Evolutionary conservation across 2,329 filamentous ascomycete species (phyloP), one percentile per base, ranked within the genome.

Genomic region (Mycosphaerelloides madeirae): DNA sequence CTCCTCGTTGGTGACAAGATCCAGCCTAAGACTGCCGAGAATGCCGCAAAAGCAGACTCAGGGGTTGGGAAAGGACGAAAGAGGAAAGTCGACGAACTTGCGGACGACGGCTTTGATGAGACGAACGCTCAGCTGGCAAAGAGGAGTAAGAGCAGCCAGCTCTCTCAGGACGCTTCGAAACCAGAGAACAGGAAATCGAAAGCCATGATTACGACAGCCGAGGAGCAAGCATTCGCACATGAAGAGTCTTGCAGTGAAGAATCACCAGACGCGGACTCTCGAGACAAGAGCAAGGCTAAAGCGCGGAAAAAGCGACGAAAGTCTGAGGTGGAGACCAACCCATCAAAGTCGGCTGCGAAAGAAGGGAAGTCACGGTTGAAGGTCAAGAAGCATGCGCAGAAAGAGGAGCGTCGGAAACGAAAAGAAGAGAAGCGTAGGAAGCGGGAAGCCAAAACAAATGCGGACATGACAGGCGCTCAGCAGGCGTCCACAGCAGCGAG

Each of bases 1-100:
- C 77, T 89, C 44, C 61, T 84, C 50, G 74, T 79, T 4, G 79
- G 79, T 11, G 78, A 81, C 48, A 75, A 77, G 60, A 71, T 75
- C 44, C 68, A 76, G 53, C 62, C 53, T 2, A 45, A 46, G 38
- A 44, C 46, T 6, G 54, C 71, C 49, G 78, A 74, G 53, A 69
- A 67, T 41, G 59, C 59, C 13, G 70, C 71, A 52, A 73, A 74
- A 57, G 64, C 32, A 4, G 33, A 29, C 13, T 18, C 29, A 5
- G 38, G 41, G 41, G 49, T 18, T 29, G 59, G 20, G 50, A 53
- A 48, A 43, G 60, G 64, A 51, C 63, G 61, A 43, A 69, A 68
- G 54, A 61, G 62, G 53, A 40, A 56, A 29, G 44, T 38, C 7
- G 29, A 32, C 4, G 40, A 41, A 9, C 22, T 25, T 6, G 22